Evolutionary conservation across 495 filamentous ascomycete species (phyloP).

Genomic region (Tuber calosporum): DNA sequence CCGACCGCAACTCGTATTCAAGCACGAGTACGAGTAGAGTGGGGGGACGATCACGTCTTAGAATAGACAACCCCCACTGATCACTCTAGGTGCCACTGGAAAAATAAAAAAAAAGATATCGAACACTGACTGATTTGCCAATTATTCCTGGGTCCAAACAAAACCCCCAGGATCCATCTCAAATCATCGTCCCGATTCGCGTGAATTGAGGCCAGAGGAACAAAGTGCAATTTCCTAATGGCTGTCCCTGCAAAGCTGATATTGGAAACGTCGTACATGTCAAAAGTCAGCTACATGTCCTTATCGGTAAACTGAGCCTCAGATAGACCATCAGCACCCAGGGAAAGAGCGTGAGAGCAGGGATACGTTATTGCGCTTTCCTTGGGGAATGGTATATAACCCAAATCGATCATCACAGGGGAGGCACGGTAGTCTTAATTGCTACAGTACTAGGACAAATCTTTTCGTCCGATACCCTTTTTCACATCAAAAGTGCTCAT

Average conservation of each 20-base stretch:
- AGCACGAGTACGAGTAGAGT: too few species aligned
- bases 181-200: constrained; percentile 5
- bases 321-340: neutral
- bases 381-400: constrained; percentile 19
- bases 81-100: too few species aligned
- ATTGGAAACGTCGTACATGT: constrained; percentile 38
- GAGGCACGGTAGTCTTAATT: constrained; percentile 4
- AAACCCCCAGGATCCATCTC: constrained; percentile 13
- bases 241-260: constrained; percentile 26
- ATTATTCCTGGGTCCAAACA: neutral
- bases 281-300: neutral
- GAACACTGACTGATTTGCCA: too few species aligned
- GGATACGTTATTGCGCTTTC: constrained; percentile 14
- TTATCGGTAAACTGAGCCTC: neutral
- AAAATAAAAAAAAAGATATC: too few species aligned
- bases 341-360: neutral
- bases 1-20: too few species aligned
- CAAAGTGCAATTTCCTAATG: constrained; percentile 13
- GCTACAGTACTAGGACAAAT: too few species aligned
- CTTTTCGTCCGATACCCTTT: too few species aligned
- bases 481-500: too few species aligned
- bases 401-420: constrained; percentile 24
- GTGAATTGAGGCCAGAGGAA: constrained; percentile 4
- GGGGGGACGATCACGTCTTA: constrained; percentile 27
- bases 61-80: constrained; percentile 21